Evolutionary conservation across 352 stramenopile species (phyloP).

Genomic region (Aphanomyces stellatus): DNA sequence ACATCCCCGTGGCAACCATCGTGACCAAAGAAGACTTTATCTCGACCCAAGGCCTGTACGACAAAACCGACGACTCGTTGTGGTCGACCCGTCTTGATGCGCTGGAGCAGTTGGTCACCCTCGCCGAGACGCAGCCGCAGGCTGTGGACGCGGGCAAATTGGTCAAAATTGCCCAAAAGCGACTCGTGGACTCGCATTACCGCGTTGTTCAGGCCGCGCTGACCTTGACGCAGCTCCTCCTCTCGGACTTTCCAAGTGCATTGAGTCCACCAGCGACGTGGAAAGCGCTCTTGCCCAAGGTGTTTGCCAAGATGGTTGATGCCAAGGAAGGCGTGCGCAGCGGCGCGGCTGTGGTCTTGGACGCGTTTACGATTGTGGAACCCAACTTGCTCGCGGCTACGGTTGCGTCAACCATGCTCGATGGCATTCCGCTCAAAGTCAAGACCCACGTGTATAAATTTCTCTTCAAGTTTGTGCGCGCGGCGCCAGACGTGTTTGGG

Average conservation of each 20-base stretch:
- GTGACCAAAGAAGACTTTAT: neutral
- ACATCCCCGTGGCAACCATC: too few relatives aligned
- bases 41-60: neutral
- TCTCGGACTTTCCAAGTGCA: conserved; percentile 15
- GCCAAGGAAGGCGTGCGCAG: conserved; percentile 52
- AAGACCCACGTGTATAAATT: conserved; percentile 61
- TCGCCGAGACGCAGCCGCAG: neutral
- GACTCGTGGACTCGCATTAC: conserved; percentile 64
- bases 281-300: conserved; percentile 32
- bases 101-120: conserved; percentile 17
- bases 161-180: conserved; percentile 31
- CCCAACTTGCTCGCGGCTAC: conserved; percentile 31
- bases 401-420: conserved; percentile 45
- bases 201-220: conserved; percentile 62
- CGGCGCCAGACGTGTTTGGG: conserved; percentile 34
- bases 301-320: conserved; percentile 74
- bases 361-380: conserved; percentile 33
- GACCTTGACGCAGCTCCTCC: conserved; percentile 41
- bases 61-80: conserved; percentile 2
- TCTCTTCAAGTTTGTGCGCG: conserved; percentile 44
- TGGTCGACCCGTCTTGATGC: conserved; percentile 66
- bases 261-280: neutral
- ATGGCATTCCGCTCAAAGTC: conserved; percentile 76
- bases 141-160: neutral
- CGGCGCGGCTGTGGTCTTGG: conserved; percentile 49